Evolutionary conservation across 2,329 filamentous ascomycete genomes (phyloP).

Genomic region (Alternaria gaisen): DNA sequence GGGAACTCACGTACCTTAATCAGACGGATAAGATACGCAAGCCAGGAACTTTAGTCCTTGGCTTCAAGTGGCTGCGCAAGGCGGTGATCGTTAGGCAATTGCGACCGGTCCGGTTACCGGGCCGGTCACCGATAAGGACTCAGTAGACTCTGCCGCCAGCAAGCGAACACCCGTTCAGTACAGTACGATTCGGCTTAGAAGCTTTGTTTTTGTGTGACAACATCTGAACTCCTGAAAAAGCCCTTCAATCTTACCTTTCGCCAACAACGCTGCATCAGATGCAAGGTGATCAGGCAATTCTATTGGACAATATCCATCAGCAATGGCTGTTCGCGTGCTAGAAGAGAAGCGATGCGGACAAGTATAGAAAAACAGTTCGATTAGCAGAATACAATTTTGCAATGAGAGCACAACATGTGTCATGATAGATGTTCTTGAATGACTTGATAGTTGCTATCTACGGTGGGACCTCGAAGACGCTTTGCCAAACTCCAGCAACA

Average conservation of each 20-base stretch:
- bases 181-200: not conserved
- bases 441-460: not conserved
- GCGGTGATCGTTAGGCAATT: not conserved
- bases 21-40: not conserved
- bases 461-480: not conserved
- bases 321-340: not conserved
- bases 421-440: not conserved
- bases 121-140: slow-evolving; percentile 2
- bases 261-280: not conserved
- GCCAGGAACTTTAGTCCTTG: not conserved
- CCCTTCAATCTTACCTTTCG: not conserved
- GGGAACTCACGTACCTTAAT: not conserved
- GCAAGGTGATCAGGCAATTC: not conserved
- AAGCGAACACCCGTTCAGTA: not conserved
- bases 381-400: not conserved
- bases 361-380: not conserved
- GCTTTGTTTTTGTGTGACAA: not conserved
- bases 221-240: not conserved
- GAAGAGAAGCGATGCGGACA: not conserved
- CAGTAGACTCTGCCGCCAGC: not conserved
- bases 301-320: not conserved
- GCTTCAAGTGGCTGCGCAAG: not conserved
- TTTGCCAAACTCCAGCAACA: not conserved
- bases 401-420: not conserved
- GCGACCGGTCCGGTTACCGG: not conserved